These are phyloP conservation scores for Kurtzmaniella quercitrusa DNA, from an alignment of 1,139 yeast genomes.

Conservation along the genomic window DNA sequence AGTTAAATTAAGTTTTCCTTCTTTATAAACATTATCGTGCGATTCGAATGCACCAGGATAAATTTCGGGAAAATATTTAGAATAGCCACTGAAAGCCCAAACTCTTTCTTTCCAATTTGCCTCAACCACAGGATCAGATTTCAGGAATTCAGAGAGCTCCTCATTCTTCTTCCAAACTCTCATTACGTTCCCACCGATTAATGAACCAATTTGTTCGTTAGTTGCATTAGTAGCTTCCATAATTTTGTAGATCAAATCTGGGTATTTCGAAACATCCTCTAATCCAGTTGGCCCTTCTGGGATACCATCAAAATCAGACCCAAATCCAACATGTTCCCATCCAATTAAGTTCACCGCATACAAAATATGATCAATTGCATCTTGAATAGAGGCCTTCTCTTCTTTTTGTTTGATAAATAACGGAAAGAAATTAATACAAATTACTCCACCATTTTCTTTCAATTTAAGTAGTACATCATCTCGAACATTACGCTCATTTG, in stretches of 20 bases:
- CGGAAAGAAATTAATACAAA: slow-evolving; percentile 46
- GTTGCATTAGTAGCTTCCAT: slow-evolving; percentile 35
- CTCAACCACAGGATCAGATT: slow-evolving; percentile 18
- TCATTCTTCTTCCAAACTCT: slow-evolving; percentile 49
- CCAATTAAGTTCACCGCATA: slow-evolving; percentile 43
- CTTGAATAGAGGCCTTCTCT: slow-evolving; percentile 31
- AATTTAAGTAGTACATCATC: slow-evolving; percentile 41
- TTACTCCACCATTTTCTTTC: slow-evolving; percentile 44
- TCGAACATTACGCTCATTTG: slow-evolving; percentile 45
- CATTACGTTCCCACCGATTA: slow-evolving; percentile 46
- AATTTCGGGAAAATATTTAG: slow-evolving; percentile 30
- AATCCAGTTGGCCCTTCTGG: slow-evolving; percentile 44
- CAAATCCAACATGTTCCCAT: slow-evolving; percentile 54
- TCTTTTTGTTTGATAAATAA: slow-evolving; percentile 28
- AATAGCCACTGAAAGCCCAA: slow-evolving; percentile 31
- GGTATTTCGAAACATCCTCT: slow-evolving; percentile 52
- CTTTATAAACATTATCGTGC: neutral
- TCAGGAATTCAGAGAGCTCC: slow-evolving; percentile 14
- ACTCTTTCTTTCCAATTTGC: slow-evolving; percentile 37
- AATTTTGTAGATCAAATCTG: slow-evolving; percentile 38
- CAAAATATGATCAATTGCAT: slow-evolving; percentile 44
- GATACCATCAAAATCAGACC: slow-evolving; percentile 54
- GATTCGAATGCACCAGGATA: slow-evolving; percentile 27
- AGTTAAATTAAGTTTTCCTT: neutral
- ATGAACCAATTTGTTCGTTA: slow-evolving; percentile 36